Evolutionary conservation across 1,284 basidiomycete species (phyloP).

Genomic region (Cutaneotrichosporon cutaneum): DNA sequence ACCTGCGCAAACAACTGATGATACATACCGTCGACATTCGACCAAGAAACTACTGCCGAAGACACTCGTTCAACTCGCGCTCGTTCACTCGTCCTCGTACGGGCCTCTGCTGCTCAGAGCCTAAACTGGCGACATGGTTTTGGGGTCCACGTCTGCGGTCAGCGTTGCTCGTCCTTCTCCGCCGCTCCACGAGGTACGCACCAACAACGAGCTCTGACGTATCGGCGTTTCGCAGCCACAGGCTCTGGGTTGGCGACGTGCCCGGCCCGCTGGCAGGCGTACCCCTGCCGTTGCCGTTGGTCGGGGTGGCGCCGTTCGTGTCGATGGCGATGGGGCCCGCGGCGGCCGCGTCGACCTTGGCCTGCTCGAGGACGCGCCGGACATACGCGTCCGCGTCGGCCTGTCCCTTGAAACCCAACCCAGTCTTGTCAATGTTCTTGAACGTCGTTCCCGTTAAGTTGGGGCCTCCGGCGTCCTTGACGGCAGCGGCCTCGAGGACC

Average conservation of each 20-base stretch:
- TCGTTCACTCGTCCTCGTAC: background rate
- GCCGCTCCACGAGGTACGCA: background rate
- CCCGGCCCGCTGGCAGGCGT: background rate
- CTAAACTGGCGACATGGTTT: background rate
- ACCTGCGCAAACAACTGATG: background rate
- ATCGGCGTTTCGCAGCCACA: conserved; percentile 6
- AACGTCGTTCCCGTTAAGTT: conserved; percentile 13
- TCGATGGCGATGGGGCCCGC: background rate
- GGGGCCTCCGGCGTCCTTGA: conserved; percentile 24
- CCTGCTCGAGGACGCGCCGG: background rate
- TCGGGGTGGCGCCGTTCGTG: background rate
- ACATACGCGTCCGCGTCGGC: conserved; percentile 5
- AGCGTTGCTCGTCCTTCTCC: background rate
- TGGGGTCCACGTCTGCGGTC: conserved; percentile 6
- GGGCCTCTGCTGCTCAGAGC: background rate
- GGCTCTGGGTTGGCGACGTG: conserved; percentile 3
- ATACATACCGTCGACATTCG: background rate
- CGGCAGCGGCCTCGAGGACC: conserved; percentile 14
- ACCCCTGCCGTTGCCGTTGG: background rate
- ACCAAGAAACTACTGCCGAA: background rate
- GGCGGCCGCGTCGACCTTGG: background rate
- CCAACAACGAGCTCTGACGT: background rate
- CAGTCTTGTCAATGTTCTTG: conserved; percentile 3
- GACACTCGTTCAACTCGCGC: background rate
- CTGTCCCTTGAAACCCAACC: background rate